phyloP scores from a whole-genome alignment of 2,329 filamentous ascomycete genomes.

The Fusarium chuoi region DNA sequence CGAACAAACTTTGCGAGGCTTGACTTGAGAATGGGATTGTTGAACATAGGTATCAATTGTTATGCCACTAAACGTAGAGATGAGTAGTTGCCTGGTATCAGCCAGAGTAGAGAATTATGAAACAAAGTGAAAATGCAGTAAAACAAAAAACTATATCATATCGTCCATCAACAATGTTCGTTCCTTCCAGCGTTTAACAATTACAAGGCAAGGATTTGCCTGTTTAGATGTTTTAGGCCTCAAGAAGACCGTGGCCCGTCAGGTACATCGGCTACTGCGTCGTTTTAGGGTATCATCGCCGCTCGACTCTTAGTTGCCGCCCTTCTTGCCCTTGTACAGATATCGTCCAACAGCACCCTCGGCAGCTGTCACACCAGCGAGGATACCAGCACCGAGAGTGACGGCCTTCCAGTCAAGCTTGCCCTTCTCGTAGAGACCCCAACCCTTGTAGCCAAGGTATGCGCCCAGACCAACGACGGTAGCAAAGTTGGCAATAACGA shows the following conservation, averaged over 20 bases:
- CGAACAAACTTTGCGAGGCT: background rate
- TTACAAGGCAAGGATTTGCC: background rate
- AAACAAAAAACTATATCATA: conserved; percentile 31
- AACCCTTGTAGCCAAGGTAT: conserved; percentile 66
- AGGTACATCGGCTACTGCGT: background rate
- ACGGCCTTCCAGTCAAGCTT: conserved; percentile 61
- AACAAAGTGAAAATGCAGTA: conserved; percentile 23
- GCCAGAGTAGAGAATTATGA: conserved; percentile 33
- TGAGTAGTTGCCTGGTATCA: conserved; percentile 39
- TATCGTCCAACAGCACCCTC: conserved; percentile 63
- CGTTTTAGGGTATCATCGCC: background rate
- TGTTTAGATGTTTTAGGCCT: background rate
- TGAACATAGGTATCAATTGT: conserved; percentile 23
- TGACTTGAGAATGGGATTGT: background rate
- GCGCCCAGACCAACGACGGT: conserved; percentile 64
- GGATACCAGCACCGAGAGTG: conserved; percentile 62
- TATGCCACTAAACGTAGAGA: conserved; percentile 29
- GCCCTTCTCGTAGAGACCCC: conserved; percentile 65
- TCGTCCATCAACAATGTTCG: background rate
- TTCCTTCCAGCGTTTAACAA: background rate
- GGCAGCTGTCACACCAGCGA: conserved; percentile 60
- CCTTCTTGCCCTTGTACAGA: conserved; percentile 53
- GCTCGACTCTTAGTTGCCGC: conserved; percentile 30
- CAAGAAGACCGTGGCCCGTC: background rate
- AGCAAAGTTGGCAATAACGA: conserved; percentile 60